Conservation (phyloP, 2,329 filamentous ascomycete species). For the Didymella lethalis region DNA sequence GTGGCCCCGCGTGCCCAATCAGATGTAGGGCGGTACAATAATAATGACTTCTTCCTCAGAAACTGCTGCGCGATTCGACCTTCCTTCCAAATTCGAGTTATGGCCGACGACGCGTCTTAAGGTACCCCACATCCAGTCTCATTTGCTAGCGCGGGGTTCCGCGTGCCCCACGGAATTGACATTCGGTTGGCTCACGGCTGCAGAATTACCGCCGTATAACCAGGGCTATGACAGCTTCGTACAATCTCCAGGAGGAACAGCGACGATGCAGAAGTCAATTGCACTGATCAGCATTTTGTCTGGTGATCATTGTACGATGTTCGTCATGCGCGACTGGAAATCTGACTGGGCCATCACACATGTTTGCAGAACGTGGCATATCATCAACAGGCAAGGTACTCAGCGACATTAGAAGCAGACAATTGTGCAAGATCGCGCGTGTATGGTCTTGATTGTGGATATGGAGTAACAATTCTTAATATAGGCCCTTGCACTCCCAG, state of each 20-base stretch:
- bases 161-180: conserved; percentile 2
- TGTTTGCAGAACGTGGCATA: neutral
- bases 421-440: neutral
- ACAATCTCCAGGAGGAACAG: neutral
- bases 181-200: conserved; percentile 11
- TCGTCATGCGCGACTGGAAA: neutral
- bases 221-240: conserved; percentile 1
- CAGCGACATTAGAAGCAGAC: neutral
- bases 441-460: too few relatives aligned
- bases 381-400: neutral
- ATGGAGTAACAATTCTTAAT: conserved; percentile 10
- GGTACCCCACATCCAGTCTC: conserved; percentile 29
- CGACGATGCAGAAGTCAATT: neutral
- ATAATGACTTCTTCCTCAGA: conserved; percentile 8
- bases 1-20: neutral
- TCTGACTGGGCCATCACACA: neutral
- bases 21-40: neutral
- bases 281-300: neutral
- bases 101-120: conserved; percentile 9
- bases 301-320: conserved; percentile 1
- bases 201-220: conserved; percentile 17
- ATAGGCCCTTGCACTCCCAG: conserved; percentile 41
- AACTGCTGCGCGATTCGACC: conserved; percentile 16
- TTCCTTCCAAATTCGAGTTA: conserved; percentile 15
- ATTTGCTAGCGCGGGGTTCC: conserved; percentile 31